Evolutionary conservation across 345 rosid species (phyloP).

Genomic region (Populus simonii): DNA sequence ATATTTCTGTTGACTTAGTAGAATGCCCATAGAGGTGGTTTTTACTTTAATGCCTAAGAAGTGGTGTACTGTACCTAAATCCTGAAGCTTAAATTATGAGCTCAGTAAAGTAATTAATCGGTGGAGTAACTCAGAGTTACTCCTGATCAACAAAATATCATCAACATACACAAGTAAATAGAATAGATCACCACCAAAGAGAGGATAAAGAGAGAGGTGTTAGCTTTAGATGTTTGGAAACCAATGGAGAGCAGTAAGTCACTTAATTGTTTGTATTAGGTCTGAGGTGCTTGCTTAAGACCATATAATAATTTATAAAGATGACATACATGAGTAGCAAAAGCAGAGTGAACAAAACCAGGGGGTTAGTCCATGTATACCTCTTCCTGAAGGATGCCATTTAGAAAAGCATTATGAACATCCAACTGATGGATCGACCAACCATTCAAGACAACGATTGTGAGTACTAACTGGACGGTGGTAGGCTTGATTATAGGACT

Average conservation of each 20-base stretch:
- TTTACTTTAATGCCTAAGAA: not conserved
- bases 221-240: not conserved
- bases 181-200: not conserved
- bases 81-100: not conserved
- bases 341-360: too few species aligned
- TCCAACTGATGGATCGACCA: too few species aligned
- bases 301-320: not conserved
- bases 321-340: too few species aligned
- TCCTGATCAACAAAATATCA: too few species aligned
- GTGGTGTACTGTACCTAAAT: not conserved
- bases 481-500: too few species aligned
- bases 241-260: not conserved
- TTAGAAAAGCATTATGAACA: too few species aligned
- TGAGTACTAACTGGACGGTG: too few species aligned
- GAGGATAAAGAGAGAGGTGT: not conserved
- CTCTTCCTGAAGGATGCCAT: too few species aligned
- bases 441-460: accelerated
- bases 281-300: not conserved
- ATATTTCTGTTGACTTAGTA: not conserved
- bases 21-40: accelerated
- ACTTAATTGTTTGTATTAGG: not conserved
- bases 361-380: too few species aligned
- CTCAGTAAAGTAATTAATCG: not conserved
- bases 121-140: not conserved
- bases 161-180: not conserved